Conservation (phyloP, 352 stramenopile genomes). For the Phytophthora europaea region DNA sequence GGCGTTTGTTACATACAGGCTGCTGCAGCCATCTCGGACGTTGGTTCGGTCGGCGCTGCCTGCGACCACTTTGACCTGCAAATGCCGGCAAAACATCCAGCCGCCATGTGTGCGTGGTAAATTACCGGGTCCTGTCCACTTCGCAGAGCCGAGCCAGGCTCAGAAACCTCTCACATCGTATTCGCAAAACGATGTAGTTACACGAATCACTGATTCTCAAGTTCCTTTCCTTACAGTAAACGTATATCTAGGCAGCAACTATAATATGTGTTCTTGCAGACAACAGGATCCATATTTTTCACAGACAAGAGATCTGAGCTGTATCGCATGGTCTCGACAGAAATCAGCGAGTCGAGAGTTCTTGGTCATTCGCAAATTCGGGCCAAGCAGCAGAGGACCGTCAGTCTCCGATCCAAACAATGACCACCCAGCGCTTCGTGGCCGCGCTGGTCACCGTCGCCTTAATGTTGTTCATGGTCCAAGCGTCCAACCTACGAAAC, state of each 20-base stretch:
- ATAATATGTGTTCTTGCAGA: constrained; percentile 10
- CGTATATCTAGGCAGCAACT: background rate
- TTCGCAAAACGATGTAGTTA: background rate
- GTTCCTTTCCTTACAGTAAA: background rate
- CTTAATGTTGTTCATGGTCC: constrained; percentile 3
- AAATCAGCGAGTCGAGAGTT: constrained; percentile 17
- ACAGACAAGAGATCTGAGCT: constrained; percentile 7
- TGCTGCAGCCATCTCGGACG: constrained; percentile 2
- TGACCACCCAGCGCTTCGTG: constrained; percentile 25
- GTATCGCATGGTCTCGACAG: constrained; percentile 14
- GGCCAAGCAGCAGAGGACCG: constrained; percentile 6
- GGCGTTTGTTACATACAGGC: no score
- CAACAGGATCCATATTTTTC: constrained; percentile 14
- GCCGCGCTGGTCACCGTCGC: constrained; percentile 2
- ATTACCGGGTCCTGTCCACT: constrained; percentile 23
- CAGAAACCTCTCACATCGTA: background rate
- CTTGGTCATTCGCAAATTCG: constrained; percentile 29
- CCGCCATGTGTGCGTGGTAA: constrained; percentile 10
- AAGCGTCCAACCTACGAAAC: constrained; percentile 25
- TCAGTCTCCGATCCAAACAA: constrained; percentile 11
- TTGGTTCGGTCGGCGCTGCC: background rate
- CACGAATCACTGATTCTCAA: background rate
- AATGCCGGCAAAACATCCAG: constrained; percentile 17
- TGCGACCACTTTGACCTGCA: background rate
- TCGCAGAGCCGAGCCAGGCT: constrained; percentile 6